Percentiles rank a stretch among this genome's conserved stretches.
phyloP scores from a whole-genome alignment of 805 yeast species.

The Kazachstania bromeliacearum region DNA sequence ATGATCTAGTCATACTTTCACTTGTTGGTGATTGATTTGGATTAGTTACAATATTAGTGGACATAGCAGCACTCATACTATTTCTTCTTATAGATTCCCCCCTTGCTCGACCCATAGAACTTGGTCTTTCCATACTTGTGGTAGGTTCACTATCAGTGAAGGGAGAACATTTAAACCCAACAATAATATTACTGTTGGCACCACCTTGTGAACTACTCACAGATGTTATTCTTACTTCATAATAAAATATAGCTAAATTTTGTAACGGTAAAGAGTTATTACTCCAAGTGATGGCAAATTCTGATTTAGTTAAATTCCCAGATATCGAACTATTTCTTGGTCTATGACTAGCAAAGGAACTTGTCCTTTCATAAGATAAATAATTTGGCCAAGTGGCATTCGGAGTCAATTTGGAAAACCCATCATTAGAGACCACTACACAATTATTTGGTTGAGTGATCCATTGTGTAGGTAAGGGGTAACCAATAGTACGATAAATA shows the following conservation, averaged over 20 bases:
- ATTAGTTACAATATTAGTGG: not conserved
- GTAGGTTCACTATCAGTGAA: not conserved
- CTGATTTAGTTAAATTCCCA: not conserved
- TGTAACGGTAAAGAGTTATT: constrained; percentile 18
- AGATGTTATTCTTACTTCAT: constrained; percentile 20
- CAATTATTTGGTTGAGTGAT: constrained; percentile 18
- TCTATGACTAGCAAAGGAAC: not conserved
- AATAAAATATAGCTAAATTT: constrained; percentile 23
- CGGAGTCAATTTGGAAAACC: constrained; percentile 14
- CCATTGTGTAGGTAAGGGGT: constrained; percentile 26
- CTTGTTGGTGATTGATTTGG: too few species aligned
- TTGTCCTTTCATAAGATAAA: constrained; percentile 11
- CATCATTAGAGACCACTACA: constrained; percentile 22
- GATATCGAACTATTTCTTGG: not conserved
- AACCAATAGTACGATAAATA: constrained; percentile 21
- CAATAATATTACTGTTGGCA: constrained; percentile 19
- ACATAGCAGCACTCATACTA: not conserved
- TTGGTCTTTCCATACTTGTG: too few species aligned
- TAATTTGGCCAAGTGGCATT: constrained; percentile 23
- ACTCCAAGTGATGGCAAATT: constrained; percentile 23
- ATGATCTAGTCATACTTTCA: too few species aligned
- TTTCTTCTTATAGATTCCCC: too few species aligned
- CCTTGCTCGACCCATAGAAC: too few species aligned
- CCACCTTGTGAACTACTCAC: constrained; percentile 23
- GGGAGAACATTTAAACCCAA: constrained; percentile 22